Evolutionary conservation across 371 early-diverging fungal species (phyloP).

Genomic region (Saksenaea oblongispora): DNA sequence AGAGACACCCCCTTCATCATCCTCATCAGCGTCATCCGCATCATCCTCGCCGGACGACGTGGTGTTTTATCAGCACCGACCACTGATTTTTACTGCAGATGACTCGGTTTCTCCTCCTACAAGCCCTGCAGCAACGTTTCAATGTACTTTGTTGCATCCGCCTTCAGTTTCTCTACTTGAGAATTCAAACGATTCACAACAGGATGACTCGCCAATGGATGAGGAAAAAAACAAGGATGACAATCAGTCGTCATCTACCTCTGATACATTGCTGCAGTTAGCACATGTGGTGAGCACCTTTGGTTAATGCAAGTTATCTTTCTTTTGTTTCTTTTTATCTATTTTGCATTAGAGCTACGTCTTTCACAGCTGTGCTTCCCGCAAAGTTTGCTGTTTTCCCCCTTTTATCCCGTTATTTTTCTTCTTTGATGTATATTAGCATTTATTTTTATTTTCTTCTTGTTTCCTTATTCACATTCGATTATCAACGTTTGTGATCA

Average conservation of each 20-base stretch:
- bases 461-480: background rate
- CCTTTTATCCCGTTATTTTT: background rate
- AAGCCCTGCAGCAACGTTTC: background rate
- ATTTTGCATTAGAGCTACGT: background rate
- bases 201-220: background rate
- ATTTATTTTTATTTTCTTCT: background rate
- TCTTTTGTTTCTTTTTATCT: background rate
- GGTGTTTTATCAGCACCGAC: slow-evolving; percentile 22
- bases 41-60: background rate
- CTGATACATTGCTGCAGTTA: slow-evolving; percentile 15
- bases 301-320: slow-evolving; percentile 8
- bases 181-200: background rate
- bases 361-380: background rate
- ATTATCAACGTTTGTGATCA: background rate
- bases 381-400: background rate
- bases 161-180: background rate
- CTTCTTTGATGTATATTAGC: background rate
- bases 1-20: slow-evolving; percentile 8
- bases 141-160: slow-evolving; percentile 2
- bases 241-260: background rate
- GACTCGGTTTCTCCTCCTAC: slow-evolving; percentile 5
- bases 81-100: slow-evolving; percentile 12
- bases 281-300: slow-evolving; percentile 28
- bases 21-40: slow-evolving; percentile 7
- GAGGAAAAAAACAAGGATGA: background rate